Percentiles rank a stretch among this genome's conserved stretches.
phyloP scores from a whole-genome alignment of 1,139 yeast genomes.

The Nakaseomyces kungkrabaensis region DNA sequence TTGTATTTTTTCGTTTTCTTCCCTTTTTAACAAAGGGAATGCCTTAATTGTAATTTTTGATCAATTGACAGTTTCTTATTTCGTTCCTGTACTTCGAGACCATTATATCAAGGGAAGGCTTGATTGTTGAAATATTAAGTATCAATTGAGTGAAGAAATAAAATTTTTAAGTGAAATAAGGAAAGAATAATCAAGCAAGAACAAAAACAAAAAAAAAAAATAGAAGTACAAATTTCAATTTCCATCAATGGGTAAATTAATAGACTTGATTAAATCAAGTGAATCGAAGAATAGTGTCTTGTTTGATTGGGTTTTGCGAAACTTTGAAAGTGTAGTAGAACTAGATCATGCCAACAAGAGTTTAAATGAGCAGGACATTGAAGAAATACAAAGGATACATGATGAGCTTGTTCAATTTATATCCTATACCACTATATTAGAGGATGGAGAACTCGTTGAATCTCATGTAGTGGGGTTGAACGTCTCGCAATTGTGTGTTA shows the following conservation, averaged over 20 bases:
- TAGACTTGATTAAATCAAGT: neutral
- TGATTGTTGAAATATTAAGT: too few relatives aligned
- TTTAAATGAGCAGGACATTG: neutral
- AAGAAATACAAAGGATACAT: constrained; percentile 6
- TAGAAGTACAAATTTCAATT: too few relatives aligned
- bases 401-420: constrained; percentile 10
- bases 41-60: too few relatives aligned
- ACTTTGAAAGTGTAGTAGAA: constrained; percentile 10
- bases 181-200: too few relatives aligned
- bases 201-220: too few relatives aligned
- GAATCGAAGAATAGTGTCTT: constrained; percentile 14
- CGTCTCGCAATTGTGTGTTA: constrained; percentile 17
- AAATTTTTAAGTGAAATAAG: too few relatives aligned
- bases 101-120: too few relatives aligned
- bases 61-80: too few relatives aligned
- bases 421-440: constrained; percentile 9
- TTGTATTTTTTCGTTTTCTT: too few relatives aligned
- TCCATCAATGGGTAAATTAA: neutral
- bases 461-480: constrained; percentile 17
- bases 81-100: too few relatives aligned
- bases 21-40: too few relatives aligned
- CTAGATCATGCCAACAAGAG: constrained; percentile 1
- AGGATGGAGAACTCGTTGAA: constrained; percentile 9
- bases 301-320: constrained; percentile 15
- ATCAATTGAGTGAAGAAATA: too few relatives aligned